Base-by-base conservation (phyloP, 176 grass and related monocot species). In the Oryza glaberrima region DNA sequence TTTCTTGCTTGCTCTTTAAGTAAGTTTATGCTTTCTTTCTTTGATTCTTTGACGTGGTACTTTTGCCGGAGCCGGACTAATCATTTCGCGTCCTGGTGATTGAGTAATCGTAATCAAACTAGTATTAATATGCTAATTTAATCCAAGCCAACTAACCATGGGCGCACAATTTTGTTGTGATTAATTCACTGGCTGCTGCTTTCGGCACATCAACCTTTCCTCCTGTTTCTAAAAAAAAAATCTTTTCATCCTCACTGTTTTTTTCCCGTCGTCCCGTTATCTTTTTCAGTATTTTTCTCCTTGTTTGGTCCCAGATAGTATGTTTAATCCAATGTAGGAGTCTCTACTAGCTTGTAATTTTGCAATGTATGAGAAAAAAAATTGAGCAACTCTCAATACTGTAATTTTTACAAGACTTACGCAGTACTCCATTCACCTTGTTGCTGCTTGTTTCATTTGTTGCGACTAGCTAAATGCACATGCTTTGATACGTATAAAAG, bases 1-100 rank as follows among this genome's bases (percentile, higher is more conserved):
- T 63, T 14, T 67, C 20, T 80, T 83, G 80, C 85, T 69, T 88
- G 76, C n/a, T 34, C 12, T 84, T 7, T 5, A 83, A 75, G 81
- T 40, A 65, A 84, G 3, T 9, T 23, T 63, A 65, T 88, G 0
- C 9, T 3, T 28, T 52, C 58, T 63, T 65, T 38, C 28, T 77
- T 72, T 51, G 71, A 66, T 56, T n/a, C 15, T 11, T 41, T 19
- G 15, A 63, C 58, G 46, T 52, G n/a, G 64, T 49, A 28, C 44
- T 15, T 14, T 48, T 66, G 26, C 54, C 10, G 7, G 49, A 6
- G 26, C 54, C 10, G 7, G 49, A 6, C n/a, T 47, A 40, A 74
- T 45, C 75, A 15, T 36, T 13, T 48, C 51, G 47, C 1, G 8
- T 36, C 1, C 2, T 44, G n/a, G 65, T 81, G 11, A 77, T 1